Conservation (phyloP, 2,329 filamentous ascomycete species). For the Talaromyces sp. region DNA sequence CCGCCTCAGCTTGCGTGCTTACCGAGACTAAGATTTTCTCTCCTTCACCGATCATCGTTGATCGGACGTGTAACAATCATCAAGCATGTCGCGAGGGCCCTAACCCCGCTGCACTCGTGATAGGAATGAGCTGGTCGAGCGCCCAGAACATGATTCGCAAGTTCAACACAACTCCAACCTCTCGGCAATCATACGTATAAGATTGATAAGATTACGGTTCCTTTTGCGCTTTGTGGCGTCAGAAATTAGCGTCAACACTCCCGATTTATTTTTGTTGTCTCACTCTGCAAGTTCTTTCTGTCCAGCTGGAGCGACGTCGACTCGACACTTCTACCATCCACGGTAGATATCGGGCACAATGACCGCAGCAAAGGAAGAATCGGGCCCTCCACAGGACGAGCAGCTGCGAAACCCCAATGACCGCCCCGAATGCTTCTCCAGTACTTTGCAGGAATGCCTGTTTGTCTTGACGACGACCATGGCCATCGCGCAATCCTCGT, state of each 20-base stretch:
- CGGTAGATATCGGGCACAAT: neutral
- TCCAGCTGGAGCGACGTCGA: neutral
- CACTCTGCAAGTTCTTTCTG: neutral
- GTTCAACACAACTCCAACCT: neutral
- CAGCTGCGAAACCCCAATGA: slow-evolving; percentile 1
- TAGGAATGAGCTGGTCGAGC: neutral
- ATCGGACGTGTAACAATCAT: neutral
- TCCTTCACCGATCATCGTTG: neutral
- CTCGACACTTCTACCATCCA: neutral
- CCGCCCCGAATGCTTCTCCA: slow-evolving; percentile 49
- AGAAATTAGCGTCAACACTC: neutral
- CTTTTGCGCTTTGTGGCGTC: neutral
- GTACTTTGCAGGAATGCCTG: slow-evolving; percentile 56
- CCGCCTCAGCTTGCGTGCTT: neutral
- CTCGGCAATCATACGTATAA: neutral
- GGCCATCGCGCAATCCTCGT: slow-evolving; percentile 58
- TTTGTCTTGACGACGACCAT: slow-evolving; percentile 63
- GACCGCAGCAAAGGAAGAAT: neutral
- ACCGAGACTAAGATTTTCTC: neutral
- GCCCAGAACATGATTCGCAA: neutral
- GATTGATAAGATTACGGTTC: neutral
- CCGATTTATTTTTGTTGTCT: neutral
- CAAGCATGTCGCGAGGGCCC: neutral
- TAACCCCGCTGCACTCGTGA: neutral
- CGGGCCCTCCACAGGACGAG: neutral